These are phyloP conservation scores for Colletotrichum scovillei DNA, from an alignment of 2,329 filamentous ascomycete species.

Conservation along the genomic window DNA sequence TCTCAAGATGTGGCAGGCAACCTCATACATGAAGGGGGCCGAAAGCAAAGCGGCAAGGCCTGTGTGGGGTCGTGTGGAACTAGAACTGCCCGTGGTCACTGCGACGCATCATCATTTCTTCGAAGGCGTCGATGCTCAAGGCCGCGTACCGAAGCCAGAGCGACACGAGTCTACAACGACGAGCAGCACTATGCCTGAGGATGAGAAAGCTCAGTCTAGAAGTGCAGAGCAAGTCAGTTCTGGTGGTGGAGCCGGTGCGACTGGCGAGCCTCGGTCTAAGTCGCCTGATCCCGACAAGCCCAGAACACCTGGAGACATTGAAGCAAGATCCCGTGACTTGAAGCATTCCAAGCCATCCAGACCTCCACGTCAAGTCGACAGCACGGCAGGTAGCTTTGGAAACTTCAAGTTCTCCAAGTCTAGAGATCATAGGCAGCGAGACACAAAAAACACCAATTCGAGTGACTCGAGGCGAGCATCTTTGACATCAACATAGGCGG, in stretches of 20 bases:
- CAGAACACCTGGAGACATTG: too few species aligned
- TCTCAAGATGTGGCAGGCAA: slow-evolving; percentile 55
- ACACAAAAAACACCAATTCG: not conserved
- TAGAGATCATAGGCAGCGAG: not conserved
- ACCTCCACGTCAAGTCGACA: too few species aligned
- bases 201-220: not conserved
- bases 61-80: slow-evolving; percentile 57
- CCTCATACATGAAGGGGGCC: slow-evolving; percentile 51
- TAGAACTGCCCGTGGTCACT: slow-evolving; percentile 44
- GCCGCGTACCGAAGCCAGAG: slow-evolving; percentile 27
- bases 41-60: slow-evolving; percentile 47
- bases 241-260: not conserved
- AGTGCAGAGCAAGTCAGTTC: not conserved
- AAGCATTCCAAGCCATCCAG: too few species aligned
- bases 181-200: not conserved
- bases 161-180: too few species aligned
- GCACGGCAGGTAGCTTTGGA: too few species aligned
- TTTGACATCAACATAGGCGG: not conserved
- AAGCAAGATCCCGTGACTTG: not conserved
- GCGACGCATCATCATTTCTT: slow-evolving; percentile 58
- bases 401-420: not conserved
- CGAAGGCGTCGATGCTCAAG: slow-evolving; percentile 52
- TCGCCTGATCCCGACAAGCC: not conserved
- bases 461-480: too few species aligned
- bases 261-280: not conserved